A percentile compares a stretch with the other conserved stretches of the same genome.
Conservation (phyloP, 108 stramenopile species). For the Nitzschia sp. region DNA sequence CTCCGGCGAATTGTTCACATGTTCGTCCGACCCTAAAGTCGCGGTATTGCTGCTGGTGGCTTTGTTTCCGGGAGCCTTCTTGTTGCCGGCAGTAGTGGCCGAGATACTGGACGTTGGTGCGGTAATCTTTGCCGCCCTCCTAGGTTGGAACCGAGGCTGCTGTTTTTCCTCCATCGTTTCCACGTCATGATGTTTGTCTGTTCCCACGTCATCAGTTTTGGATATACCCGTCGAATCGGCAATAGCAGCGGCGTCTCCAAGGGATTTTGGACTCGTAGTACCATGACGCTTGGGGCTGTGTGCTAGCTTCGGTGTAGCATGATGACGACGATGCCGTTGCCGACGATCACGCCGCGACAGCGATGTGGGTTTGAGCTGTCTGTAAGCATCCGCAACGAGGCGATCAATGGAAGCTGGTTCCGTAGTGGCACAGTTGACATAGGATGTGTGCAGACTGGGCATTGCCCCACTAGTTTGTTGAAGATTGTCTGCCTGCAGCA, state of each 20-base stretch:
- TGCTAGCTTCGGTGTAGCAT: background rate
- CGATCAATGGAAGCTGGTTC: constrained; percentile 28
- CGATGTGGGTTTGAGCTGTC: constrained; percentile 8
- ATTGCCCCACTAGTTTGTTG: no score
- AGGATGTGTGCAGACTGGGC: constrained; percentile 38
- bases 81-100: background rate
- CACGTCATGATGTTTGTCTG: background rate
- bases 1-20: constrained; percentile 2
- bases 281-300: background rate
- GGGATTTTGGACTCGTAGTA: background rate
- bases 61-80: background rate
- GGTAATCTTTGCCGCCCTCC: background rate
- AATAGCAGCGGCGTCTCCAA: background rate
- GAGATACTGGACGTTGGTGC: background rate
- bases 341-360: background rate
- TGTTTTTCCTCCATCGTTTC: background rate
- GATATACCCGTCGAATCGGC: background rate
- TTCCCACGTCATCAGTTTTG: no score
- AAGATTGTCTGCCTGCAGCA: background rate
- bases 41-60: no score
- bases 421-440: constrained; percentile 65
- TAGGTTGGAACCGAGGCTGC: constrained; percentile 1
- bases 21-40: no score
- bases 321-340: background rate
- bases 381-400: constrained; percentile 11